Base-by-base conservation (phyloP, 805 yeast species). In the Sugiyamaella lignohabitans region DNA sequence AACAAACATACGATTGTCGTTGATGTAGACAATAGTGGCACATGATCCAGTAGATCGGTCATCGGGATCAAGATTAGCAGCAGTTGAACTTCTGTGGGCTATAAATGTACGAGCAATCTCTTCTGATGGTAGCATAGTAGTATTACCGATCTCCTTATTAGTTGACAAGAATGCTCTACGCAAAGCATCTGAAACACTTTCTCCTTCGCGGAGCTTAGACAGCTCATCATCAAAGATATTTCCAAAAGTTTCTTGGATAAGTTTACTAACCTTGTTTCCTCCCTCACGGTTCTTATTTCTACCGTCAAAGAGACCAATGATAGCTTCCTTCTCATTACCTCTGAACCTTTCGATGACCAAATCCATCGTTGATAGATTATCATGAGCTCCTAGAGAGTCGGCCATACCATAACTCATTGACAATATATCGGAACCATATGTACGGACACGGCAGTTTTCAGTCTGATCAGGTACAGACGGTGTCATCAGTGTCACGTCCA, bases 401-500 rank as follows among this genome's bases (percentile, higher is more conserved):
- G 97, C 84, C 42, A 93, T 88, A 60, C 98, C 98, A 59, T 88
- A 87, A 0, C 87, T 80, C 69, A 85, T 76, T 40, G 76, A 78
- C 41, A 83, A 82, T 19, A 87, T 66, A 42, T 79, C 83, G 0
- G 96, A 83, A 14, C 89, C 91, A 0, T 95, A 84, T 0, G 97
- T 87, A 56, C 98, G 79, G 17, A 93, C 83, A 68, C 98, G 83
- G 54, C 85, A 76, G 56, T 84, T 82, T 10, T 78, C 78, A 8
- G 78, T 73, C 64, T 89, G 96, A 64, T 91, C 98, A 5, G 97
- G 98, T 5, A 89, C 84, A 11, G 83, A 74, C 14, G 88, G 82
- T 0, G 95, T 84, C 1, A 95, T 87, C 51, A 91, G 74, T 0
- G 98, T 93, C 20, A 93, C 95, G 70, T 93, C 99, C 82, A 93